Percentiles rank a stretch among this genome's conserved stretches.
Evolutionary conservation across 352 stramenopile genomes (phyloP).

Genomic region (Phytophthora melonis): DNA sequence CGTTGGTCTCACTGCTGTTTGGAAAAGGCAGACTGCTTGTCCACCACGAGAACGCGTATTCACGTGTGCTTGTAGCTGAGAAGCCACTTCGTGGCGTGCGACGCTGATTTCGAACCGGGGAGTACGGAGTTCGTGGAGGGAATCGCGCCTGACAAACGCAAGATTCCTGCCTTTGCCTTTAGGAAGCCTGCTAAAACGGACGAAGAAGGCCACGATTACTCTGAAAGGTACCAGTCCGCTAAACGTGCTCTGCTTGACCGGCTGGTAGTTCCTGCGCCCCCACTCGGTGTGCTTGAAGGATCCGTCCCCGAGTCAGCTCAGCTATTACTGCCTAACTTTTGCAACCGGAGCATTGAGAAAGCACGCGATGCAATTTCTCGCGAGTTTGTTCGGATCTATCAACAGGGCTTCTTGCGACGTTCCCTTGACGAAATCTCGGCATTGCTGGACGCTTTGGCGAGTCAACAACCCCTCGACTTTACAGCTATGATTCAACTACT

Average conservation of each 20-base stretch:
- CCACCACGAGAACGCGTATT: slow-evolving; percentile 22
- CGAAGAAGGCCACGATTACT: slow-evolving; percentile 14
- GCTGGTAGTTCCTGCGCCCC: neutral
- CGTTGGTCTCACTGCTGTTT: slow-evolving; percentile 15
- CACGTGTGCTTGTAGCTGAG: slow-evolving; percentile 7
- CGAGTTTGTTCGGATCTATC: neutral
- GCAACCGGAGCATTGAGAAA: slow-evolving; percentile 7
- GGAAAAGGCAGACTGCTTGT: slow-evolving; percentile 4
- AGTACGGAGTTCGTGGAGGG: neutral
- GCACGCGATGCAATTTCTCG: neutral
- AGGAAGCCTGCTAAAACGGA: neutral
- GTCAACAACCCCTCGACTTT: neutral
- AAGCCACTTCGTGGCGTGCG: slow-evolving; percentile 18
- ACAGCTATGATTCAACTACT: neutral
- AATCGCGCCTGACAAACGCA: neutral
- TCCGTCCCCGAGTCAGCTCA: slow-evolving; percentile 9
- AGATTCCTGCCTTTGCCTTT: slow-evolving; percentile 11
- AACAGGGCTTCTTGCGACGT: neutral
- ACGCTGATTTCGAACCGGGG: slow-evolving; percentile 13
- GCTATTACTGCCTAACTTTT: slow-evolving; percentile 11
- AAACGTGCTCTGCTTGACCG: neutral
- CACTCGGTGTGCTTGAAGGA: neutral
- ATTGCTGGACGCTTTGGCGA: slow-evolving; percentile 4
- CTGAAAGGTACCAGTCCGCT: neutral
- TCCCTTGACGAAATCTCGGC: neutral